phyloP scores from a whole-genome alignment of 441 rosid genomes.

The Sinapis alba region DNA sequence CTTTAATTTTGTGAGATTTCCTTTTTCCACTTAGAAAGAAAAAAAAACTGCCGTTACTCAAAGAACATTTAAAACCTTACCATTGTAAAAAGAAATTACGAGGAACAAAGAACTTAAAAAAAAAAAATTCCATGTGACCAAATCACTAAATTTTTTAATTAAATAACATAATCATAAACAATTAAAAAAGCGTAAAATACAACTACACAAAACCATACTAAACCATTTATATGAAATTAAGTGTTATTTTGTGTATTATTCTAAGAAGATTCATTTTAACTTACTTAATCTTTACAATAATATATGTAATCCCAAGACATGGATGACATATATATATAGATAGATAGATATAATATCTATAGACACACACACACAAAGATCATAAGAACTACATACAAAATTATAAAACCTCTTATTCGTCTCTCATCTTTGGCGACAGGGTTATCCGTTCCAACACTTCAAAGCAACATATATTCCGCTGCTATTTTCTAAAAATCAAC shows the following conservation, averaged over 20 bases:
- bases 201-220: not conserved
- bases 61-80: not conserved
- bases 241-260: not conserved
- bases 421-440: not conserved
- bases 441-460: not conserved
- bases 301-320: not conserved
- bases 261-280: not conserved
- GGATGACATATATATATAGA: not conserved
- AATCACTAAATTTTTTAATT: not conserved
- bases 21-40: not conserved
- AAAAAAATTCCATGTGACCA: not conserved
- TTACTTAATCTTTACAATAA: not conserved
- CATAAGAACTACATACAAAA: not conserved
- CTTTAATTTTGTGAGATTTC: not conserved
- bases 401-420: not conserved
- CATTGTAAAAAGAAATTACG: not conserved
- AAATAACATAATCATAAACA: not conserved
- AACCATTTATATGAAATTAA: not conserved
- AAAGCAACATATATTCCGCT: not conserved
- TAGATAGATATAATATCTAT: not conserved
- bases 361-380: not conserved
- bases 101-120: not conserved
- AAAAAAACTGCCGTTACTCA: not conserved
- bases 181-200: not conserved
- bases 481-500: not conserved